Percentiles rank a stretch among this genome's conserved stretches.
Evolutionary conservation across 768 basidiomycete species (phyloP).

Genomic region (Hypholoma sublateritium): DNA sequence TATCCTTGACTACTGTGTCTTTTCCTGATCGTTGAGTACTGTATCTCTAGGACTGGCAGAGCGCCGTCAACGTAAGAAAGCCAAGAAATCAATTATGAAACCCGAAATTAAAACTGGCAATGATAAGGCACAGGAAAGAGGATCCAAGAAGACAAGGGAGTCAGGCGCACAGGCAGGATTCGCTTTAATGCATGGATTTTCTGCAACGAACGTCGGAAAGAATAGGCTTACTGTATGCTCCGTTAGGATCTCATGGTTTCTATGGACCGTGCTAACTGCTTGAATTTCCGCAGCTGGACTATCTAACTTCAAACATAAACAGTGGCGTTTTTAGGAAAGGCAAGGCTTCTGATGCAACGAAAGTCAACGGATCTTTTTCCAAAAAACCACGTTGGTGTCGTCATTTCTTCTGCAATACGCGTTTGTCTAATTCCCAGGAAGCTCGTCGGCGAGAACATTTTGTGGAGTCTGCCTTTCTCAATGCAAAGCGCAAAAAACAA

Average conservation of each 20-base stretch:
- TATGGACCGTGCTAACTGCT: neutral
- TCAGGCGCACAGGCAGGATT: conserved; percentile 47
- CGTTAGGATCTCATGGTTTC: too few relatives aligned
- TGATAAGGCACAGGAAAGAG: conserved; percentile 23
- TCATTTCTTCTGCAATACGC: neutral
- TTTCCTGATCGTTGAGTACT: neutral
- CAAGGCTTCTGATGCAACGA: conserved; percentile 51
- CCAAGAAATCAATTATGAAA: conserved; percentile 54
- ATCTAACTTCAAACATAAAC: conserved; percentile 23
- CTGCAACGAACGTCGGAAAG: conserved; percentile 60
- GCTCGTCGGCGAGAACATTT: conserved; percentile 25
- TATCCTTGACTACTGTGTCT: neutral
- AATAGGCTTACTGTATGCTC: conserved; percentile 58
- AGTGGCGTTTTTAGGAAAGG: conserved; percentile 67
- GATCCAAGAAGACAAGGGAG: conserved; percentile 21
- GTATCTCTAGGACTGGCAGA: conserved; percentile 53
- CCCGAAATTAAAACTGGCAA: conserved; percentile 21
- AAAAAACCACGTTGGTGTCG: conserved; percentile 25
- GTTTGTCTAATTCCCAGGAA: neutral
- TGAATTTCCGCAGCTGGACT: conserved; percentile 39
- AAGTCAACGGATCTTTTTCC: conserved; percentile 11
- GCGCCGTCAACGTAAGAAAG: conserved; percentile 62
- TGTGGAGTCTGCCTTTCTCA: conserved; percentile 49
- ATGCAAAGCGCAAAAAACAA: conserved; percentile 24
- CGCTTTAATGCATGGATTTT: conserved; percentile 69